phyloP scores from a whole-genome alignment of 495 filamentous ascomycete genomes.

The Penicillium crystallinum region DNA sequence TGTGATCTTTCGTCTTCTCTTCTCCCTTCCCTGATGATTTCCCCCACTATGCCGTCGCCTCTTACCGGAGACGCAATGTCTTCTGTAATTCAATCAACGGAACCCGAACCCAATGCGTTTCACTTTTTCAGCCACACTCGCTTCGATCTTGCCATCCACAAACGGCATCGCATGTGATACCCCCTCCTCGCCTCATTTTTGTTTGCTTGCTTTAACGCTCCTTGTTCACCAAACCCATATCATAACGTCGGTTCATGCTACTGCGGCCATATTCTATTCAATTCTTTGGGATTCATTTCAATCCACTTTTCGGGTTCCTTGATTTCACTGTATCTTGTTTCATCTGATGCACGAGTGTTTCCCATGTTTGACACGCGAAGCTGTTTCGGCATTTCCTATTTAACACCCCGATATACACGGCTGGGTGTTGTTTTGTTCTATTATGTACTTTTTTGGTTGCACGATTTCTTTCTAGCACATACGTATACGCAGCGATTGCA shows the following conservation, averaged over 20 bases:
- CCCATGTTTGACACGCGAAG: neutral
- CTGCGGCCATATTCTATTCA: neutral
- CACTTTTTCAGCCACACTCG: conserved; percentile 10
- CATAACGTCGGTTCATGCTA: conserved; percentile 2
- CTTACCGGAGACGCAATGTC: neutral
- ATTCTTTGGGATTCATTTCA: neutral
- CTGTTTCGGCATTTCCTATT: neutral
- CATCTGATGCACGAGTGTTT: neutral
- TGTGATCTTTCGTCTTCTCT: conserved; percentile 12
- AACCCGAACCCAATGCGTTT: neutral
- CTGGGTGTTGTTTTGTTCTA: neutral
- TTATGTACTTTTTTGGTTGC: neutral
- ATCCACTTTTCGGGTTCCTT: neutral
- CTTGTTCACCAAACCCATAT: neutral
- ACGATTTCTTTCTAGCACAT: neutral
- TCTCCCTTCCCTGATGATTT: neutral
- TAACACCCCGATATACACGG: conserved; percentile 3
- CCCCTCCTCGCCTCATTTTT: conserved; percentile 10
- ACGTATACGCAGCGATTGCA: neutral
- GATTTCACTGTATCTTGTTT: neutral
- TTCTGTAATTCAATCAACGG: neutral
- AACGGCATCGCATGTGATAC: conserved; percentile 32
- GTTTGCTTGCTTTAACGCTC: conserved; percentile 3
- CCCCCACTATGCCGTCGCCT: neutral
- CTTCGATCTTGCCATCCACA: conserved; percentile 21